These are phyloP conservation scores for Geotrichum candidum DNA, from an alignment of 1,139 yeast species.

Conservation along the genomic window DNA sequence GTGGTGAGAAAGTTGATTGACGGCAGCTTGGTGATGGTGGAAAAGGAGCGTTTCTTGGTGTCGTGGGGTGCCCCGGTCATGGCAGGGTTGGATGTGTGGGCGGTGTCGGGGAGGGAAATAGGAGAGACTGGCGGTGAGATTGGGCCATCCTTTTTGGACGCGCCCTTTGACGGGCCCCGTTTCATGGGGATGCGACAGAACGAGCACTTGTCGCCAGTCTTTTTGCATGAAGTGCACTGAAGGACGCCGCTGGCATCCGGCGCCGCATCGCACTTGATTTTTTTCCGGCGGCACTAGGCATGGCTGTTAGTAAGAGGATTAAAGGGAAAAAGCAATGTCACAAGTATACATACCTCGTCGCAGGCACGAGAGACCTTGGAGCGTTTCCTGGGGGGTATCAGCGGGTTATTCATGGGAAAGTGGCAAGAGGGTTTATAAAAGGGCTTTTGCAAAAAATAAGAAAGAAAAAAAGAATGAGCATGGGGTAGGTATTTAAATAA, in stretches of 20 bases:
- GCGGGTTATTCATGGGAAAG: not conserved
- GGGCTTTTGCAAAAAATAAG: not conserved
- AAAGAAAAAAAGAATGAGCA: not conserved
- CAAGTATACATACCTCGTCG: constrained; percentile 29
- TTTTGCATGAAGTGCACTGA: constrained; percentile 36
- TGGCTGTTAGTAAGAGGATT: not conserved
- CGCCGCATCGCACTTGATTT: constrained; percentile 39
- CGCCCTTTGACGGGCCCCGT: constrained; percentile 39
- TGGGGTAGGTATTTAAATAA: not conserved
- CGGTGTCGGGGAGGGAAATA: not conserved
- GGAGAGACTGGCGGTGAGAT: not conserved
- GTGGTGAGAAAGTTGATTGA: not conserved
- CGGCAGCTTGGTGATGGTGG: not conserved
- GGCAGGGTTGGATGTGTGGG: not conserved
- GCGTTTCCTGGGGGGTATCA: constrained; percentile 31
- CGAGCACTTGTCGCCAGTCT: constrained; percentile 38
- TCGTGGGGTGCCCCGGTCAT: not conserved
- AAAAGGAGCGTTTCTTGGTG: not conserved
- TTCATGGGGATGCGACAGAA: constrained; percentile 41
- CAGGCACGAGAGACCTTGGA: constrained; percentile 42
- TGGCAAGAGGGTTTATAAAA: no score
- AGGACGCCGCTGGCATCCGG: not conserved
- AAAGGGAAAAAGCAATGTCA: not conserved
- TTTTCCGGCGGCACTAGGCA: constrained; percentile 14
- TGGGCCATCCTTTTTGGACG: not conserved